These are phyloP conservation scores for Linnemannia elongata DNA, from an alignment of 192 early-diverging fungal species.

Conservation along the genomic window DNA sequence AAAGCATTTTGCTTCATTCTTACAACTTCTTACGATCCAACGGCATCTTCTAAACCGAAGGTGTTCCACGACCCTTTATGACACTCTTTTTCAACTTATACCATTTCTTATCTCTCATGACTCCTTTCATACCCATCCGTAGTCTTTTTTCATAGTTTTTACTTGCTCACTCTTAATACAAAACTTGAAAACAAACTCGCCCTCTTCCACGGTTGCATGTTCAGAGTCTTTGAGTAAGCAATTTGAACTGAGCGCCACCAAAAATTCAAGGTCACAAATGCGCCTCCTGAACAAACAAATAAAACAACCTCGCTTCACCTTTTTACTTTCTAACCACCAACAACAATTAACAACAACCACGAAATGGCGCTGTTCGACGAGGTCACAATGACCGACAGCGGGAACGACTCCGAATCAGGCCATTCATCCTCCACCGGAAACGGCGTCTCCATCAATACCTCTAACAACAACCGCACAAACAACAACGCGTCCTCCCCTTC, in stretches of 20 bases:
- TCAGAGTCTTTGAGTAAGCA: neutral
- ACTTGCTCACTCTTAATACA: neutral
- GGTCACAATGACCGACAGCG: conserved; percentile 53
- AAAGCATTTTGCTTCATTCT: conserved; percentile 28
- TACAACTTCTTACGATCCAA: conserved; percentile 46
- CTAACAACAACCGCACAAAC: neutral
- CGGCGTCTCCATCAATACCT: neutral
- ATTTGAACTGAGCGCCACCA: neutral
- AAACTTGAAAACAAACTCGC: neutral
- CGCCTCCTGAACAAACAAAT: neutral
- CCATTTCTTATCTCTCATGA: neutral
- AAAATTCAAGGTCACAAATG: neutral
- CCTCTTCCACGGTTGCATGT: neutral
- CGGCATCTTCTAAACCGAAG: conserved; percentile 29
- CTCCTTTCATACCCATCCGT: neutral
- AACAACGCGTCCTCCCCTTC: conserved; percentile 13
- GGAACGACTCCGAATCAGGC: conserved; percentile 54
- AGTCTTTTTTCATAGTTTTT: neutral
- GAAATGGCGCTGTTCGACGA: conserved; percentile 44
- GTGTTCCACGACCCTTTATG: neutral
- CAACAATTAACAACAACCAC: neutral
- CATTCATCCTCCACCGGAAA: conserved; percentile 15
- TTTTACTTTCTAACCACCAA: neutral
- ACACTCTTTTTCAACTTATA: neutral
- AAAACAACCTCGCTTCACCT: neutral